phyloP scores from a whole-genome alignment of 257 asterid species.

The Leptodermis oblonga region DNA sequence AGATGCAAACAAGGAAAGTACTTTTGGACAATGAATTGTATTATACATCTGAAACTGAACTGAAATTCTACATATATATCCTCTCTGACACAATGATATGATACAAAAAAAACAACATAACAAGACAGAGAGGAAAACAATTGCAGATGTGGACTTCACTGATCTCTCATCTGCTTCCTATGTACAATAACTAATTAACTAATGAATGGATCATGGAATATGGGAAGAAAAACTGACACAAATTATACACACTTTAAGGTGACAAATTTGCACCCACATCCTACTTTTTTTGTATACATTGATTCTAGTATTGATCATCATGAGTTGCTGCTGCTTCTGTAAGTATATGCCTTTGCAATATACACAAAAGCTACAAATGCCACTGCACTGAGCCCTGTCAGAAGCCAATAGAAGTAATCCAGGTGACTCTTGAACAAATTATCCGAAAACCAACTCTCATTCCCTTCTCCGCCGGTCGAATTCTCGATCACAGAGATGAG shows the following conservation, averaged over 20 bases:
- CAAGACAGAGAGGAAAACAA: not conserved
- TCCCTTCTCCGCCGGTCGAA: constrained; percentile 6
- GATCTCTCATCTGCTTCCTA: not conserved
- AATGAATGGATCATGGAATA: not conserved
- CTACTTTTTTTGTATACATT: not conserved
- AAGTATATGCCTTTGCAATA: constrained; percentile 14
- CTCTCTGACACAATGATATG: constrained; percentile 2
- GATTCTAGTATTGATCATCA: not conserved
- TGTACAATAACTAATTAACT: not conserved
- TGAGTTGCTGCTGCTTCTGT: constrained; percentile 5
- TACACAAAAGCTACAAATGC: constrained; percentile 14
- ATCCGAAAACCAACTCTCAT: constrained; percentile 22
- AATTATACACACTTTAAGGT: not conserved
- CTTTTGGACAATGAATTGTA: too few species aligned
- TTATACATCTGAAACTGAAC: too few species aligned
- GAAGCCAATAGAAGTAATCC: constrained; percentile 24
- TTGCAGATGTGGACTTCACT: not conserved
- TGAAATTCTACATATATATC: too few species aligned
- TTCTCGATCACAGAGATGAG: constrained; percentile 24
- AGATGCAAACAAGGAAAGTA: too few species aligned
- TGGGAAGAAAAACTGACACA: not conserved
- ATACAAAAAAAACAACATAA: constrained; percentile 3
- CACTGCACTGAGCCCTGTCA: constrained; percentile 8
- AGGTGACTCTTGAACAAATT: constrained; percentile 17
- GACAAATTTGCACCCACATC: not conserved